Evolutionary conservation across 345 rosid genomes (phyloP).

Genomic region (Eucalyptus pauciflora): DNA sequence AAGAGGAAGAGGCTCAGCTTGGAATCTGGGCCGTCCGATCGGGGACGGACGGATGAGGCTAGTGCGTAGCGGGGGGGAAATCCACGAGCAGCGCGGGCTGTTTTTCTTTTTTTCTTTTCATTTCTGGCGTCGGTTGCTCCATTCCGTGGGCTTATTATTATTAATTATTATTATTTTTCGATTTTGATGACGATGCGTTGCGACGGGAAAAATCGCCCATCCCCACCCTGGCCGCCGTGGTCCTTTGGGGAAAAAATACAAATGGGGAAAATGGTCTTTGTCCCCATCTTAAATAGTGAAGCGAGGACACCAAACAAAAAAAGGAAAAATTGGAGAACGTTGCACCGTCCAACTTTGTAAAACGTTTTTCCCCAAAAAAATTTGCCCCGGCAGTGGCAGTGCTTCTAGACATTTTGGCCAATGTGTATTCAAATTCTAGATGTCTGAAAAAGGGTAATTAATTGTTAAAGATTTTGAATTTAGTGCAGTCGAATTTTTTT

Average conservation of each 20-base stretch:
- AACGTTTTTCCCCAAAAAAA: neutral
- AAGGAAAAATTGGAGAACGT: no score
- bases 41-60: neutral
- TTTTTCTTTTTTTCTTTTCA: neutral
- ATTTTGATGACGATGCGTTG: neutral
- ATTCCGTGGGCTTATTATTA: neutral
- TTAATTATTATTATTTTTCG: neutral
- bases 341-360: no score
- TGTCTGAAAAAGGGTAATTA: neutral
- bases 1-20: neutral
- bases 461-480: neutral
- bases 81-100: neutral
- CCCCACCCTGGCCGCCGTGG: neutral
- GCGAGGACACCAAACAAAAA: no score
- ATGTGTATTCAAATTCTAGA: neutral
- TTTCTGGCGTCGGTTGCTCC: neutral
- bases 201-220: neutral
- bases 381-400: rapidly evolving
- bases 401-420: neutral
- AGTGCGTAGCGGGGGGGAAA: neutral
- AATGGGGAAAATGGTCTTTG: neutral
- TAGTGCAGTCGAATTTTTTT: neutral
- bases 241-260: neutral
- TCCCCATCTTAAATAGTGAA: neutral
- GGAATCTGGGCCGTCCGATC: neutral